These are phyloP conservation scores for Lentinula sp. DNA, from an alignment of 768 basidiomycete genomes.

Conservation along the genomic window DNA sequence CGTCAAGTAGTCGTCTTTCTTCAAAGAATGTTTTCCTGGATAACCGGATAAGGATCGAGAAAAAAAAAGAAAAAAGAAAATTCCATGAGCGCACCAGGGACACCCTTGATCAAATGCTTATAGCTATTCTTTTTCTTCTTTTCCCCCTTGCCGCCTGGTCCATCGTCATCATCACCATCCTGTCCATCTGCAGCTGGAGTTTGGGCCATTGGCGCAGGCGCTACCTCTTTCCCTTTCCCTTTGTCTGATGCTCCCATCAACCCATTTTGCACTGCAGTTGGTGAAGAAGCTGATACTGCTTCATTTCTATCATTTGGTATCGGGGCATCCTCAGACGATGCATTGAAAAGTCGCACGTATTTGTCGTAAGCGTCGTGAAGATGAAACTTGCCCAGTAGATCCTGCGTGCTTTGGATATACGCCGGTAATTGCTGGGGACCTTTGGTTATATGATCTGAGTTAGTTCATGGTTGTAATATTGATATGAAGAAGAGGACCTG, in stretches of 20 bases:
- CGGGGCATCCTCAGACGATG: conserved; percentile 22
- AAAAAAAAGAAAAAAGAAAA: not conserved
- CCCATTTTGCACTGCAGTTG: conserved; percentile 15
- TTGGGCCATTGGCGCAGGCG: not conserved
- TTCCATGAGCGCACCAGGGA: conserved; percentile 50
- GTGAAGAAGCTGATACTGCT: conserved; percentile 8
- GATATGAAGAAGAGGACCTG: conserved; percentile 22
- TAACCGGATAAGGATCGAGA: conserved; percentile 6
- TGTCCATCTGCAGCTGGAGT: conserved; percentile 14
- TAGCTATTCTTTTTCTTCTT: conserved; percentile 81
- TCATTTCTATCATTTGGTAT: conserved; percentile 3
- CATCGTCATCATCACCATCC: conserved; percentile 49
- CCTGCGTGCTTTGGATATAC: conserved; percentile 69
- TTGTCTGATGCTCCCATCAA: conserved; percentile 26
- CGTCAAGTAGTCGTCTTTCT: conserved; percentile 70
- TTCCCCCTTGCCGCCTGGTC: conserved; percentile 44
- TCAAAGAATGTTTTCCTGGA: conserved; percentile 72
- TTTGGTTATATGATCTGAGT: conserved; percentile 13
- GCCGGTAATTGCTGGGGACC: conserved; percentile 32
- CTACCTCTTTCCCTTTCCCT: conserved; percentile 40
- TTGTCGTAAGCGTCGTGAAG: conserved; percentile 75
- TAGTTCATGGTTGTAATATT: conserved; percentile 7
- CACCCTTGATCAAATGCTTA: conserved; percentile 68
- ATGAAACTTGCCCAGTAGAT: conserved; percentile 67
- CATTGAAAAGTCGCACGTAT: conserved; percentile 57